phyloP scores from a whole-genome alignment of 2,329 filamentous ascomycete genomes.

The Ophiostoma sp. region DNA sequence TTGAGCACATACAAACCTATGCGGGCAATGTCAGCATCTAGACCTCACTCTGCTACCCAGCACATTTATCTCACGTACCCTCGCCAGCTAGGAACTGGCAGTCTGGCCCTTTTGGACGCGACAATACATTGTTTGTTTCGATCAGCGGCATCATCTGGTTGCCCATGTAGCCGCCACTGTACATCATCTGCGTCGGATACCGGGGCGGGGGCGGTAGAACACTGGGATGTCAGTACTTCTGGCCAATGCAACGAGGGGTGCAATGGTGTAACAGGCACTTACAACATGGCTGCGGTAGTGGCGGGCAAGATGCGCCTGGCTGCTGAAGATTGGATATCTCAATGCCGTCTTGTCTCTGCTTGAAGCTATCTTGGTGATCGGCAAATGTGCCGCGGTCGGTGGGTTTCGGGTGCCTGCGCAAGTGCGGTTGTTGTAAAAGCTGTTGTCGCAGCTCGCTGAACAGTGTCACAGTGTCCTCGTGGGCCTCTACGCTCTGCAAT shows the following conservation, averaged over 20 bases:
- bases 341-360: neutral
- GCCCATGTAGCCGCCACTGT: constrained; percentile 65
- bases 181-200: constrained; percentile 69
- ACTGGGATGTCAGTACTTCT: constrained; percentile 39
- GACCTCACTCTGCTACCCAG: too few relatives aligned
- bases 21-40: too few relatives aligned
- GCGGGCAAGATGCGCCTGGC: neutral
- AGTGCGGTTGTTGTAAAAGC: too few relatives aligned
- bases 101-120: constrained; percentile 72
- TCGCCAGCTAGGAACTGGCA: constrained; percentile 91
- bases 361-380: neutral
- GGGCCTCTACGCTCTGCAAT: too few relatives aligned
- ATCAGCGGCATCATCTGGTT: constrained; percentile 68
- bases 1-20: constrained; percentile 60
- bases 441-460: too few relatives aligned
- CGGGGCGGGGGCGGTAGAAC: constrained; percentile 81
- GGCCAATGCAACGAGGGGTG: too few relatives aligned
- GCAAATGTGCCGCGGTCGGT: neutral
- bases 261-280: neutral
- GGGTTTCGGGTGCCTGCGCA: neutral
- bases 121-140: constrained; percentile 88
- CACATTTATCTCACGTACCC: constrained; percentile 36
- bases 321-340: neutral
- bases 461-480: too few relatives aligned
- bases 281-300: constrained; percentile 25